Base-by-base conservation (phyloP, 805 yeast species). In the Metschnikowia koreensis region DNA sequence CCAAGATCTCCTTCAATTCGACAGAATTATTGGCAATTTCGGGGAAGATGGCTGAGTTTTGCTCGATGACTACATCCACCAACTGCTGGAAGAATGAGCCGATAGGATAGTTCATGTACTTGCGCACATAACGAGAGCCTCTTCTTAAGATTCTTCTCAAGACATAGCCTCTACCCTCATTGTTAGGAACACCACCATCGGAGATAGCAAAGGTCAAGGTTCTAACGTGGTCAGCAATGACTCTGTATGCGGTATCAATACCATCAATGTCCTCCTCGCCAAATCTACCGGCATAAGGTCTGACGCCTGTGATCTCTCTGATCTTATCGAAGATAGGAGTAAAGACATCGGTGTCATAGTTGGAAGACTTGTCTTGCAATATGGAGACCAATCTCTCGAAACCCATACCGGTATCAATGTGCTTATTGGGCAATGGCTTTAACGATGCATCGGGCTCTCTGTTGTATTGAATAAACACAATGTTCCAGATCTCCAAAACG, bases 111-210 rank as follows among this genome's bases (percentile, higher is more conserved):
- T 89, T 84, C 87, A 94, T 84, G 76, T 94, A 92, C 75, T 94
- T 94, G 72, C 98, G 87, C 42, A 87, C 97, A 66, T 89, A 94
- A 73, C 99, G 87, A 38, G 97, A 89, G 65, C 99, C 99, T 79
- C 99, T 87, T 79, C 99, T 87, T 65, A 94, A 78, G 61, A 94
- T 92, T 77, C 99, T 87, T 76, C 99, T 86, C 69, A 94, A 77
- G 41, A 94, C 99, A 66, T 94, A 94, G 63, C 99, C 99, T 75
- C 99, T 87, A 63, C 99, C 99, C 68, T 94, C 99, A 66, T 92
- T 94, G 75, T 94, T 94, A 66, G 99, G 99, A 52, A 94, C 97
- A 66, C 99, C 99, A 65, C 99, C 99, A 70, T 94, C 99, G 38
- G 96, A 89, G 54, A 94, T 80, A 46, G 99, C 97, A 71, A 94